A percentile compares a stretch with the other conserved stretches of the same genome.
These are phyloP conservation scores for Picea glauca DNA, from an alignment of 75 land plant genomes.

Conservation along the genomic window DNA sequence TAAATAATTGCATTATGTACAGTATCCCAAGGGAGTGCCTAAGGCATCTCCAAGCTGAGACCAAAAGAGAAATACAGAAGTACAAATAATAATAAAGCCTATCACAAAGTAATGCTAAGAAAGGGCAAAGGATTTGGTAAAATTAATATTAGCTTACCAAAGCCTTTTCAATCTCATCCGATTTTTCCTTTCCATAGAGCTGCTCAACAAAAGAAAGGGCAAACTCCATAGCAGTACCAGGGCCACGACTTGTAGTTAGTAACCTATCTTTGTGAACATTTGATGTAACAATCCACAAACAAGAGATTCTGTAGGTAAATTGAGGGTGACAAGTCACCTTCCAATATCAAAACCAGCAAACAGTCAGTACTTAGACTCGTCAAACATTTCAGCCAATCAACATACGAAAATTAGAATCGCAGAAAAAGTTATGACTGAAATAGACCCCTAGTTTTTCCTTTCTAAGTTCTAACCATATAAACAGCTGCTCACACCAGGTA, in stretches of 20 bases:
- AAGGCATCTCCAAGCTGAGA: neutral
- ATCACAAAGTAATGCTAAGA: neutral
- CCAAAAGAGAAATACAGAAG: neutral
- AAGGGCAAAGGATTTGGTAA: neutral
- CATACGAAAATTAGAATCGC: neutral
- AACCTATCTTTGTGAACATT: conserved; percentile 64
- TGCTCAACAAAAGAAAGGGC: conserved; percentile 77
- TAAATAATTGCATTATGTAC: neutral
- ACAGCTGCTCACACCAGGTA: too few relatives aligned
- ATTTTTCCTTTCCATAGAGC: conserved; percentile 53
- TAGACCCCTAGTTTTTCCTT: neutral
- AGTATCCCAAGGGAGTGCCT: neutral
- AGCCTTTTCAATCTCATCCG: conserved; percentile 34
- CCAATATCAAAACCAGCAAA: conserved; percentile 11
- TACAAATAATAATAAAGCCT: neutral
- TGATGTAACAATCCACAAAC: conserved; percentile 60
- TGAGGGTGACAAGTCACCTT: conserved; percentile 86
- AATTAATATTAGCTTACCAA: conserved; percentile 38
- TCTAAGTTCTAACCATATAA: too few relatives aligned
- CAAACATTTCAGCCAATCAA: neutral
- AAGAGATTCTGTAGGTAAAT: conserved; percentile 62
- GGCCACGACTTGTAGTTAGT: conserved; percentile 86
- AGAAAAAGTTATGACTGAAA: neutral
- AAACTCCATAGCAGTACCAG: conserved; percentile 84
- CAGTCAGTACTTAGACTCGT: neutral